Conservation (phyloP, 495 filamentous ascomycete genomes). For the Bacidia rubella region DNA sequence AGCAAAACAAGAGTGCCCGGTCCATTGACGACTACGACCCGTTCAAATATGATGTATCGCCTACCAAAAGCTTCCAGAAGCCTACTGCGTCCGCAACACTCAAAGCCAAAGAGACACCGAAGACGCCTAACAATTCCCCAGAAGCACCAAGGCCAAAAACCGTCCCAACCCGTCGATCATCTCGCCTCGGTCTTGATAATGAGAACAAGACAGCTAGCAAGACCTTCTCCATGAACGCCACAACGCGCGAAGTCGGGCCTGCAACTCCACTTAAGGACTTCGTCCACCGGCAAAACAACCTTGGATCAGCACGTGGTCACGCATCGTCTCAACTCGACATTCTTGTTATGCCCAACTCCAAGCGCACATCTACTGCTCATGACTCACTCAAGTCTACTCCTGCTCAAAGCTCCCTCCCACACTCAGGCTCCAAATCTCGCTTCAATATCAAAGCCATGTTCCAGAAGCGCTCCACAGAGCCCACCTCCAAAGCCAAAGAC, state of each 20-base stretch:
- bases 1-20: not conserved
- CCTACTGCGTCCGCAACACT: not conserved
- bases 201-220: conserved; percentile 3
- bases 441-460: conserved; percentile 10
- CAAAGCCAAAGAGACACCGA: not conserved
- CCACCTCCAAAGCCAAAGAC: conserved; percentile 1
- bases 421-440: not conserved
- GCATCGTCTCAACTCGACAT: conserved; percentile 10
- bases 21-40: not conserved
- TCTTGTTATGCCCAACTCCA: not conserved
- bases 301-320: conserved; percentile 7
- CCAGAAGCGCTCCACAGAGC: conserved; percentile 17
- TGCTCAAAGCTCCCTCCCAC: not conserved
- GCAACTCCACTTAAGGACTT: conserved; percentile 8
- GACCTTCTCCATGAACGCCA: not conserved
- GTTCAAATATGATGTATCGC: not conserved
- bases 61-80: not conserved
- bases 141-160: not conserved
- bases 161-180: not conserved
- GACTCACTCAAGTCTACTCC: conserved; percentile 15
- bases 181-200: too few relatives aligned
- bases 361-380: conserved; percentile 10
- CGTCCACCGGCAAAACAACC: conserved; percentile 11
- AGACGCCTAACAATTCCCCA: not conserved
- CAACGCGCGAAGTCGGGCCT: not conserved